Base-by-base conservation (phyloP, 1,284 basidiomycete genomes). In the Mycena sp. region DNA sequence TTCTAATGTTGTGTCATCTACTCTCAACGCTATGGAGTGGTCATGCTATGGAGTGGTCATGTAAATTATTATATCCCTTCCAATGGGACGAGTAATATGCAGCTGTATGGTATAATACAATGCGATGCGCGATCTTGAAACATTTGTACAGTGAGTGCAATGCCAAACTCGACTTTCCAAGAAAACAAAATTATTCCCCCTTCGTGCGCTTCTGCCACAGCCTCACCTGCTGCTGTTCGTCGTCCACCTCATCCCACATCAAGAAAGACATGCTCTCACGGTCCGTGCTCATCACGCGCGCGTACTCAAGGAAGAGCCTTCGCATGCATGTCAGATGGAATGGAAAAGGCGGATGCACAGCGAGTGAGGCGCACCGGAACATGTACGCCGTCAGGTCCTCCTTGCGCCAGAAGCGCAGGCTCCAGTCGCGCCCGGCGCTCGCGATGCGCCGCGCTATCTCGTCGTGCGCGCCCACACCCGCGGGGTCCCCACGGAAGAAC, bases 371-470 rank as follows among this genome's bases (percentile, higher is more conserved):
- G 4, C 53, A 70, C 84, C 86, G 75, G 64, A 85, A 87, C 61
- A 83, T 77, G 73, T 89, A 88, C 19, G 87, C 85, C 37, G 81
- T 79, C 81, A 90, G 81, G 70, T 90, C 89, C 66, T 86, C 85
- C 54, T 75, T 76, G 35, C 88, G 75, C 86, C 87, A 90, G 70
- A 80, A 87, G 3, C 65, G 74, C 63, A 78, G 72, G 61, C 85
- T 87, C 88, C 88, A 90, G 23, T 80, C 73, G 28, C 81, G 80
- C 0, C 87, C 88, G 2, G 77, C 78, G 11, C 70, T 67, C 0
- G 84, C 89, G 51, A 91, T 89, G 66, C 80, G 76, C 57, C 75
- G 72, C 0, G 84, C 88, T 41, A 87, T 65, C 0, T 78, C 78
- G 54, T 88, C 86, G 60, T 88, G 84, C 0, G 72, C 80, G 19